Conservation (phyloP, 73 alveolate species). For the Tetrahymena elliotti region DNA sequence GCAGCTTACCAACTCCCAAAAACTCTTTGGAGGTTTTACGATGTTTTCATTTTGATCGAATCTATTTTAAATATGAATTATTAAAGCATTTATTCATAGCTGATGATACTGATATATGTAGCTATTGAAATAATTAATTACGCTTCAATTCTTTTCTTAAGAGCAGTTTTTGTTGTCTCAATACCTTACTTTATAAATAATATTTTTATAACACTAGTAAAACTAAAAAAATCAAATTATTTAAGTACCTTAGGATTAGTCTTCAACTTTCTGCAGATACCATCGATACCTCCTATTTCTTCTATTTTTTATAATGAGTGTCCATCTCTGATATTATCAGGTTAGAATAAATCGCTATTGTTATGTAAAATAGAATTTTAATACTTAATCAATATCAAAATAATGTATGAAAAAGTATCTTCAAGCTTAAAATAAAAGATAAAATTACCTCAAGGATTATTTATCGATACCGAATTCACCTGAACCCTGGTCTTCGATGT, state of each 20-base stretch:
- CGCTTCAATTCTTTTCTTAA: slow-evolving; percentile 10
- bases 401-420: too few relatives aligned
- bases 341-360: slow-evolving; percentile 9
- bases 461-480: background rate
- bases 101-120: background rate
- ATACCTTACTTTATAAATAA: background rate
- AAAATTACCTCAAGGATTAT: background rate
- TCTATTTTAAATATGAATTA: background rate
- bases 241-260: slow-evolving; percentile 48
- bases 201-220: background rate
- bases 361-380: background rate
- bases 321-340: slow-evolving; percentile 40
- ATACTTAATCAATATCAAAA: too few relatives aligned
- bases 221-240: slow-evolving; percentile 4
- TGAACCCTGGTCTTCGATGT: background rate
- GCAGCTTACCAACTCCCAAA: slow-evolving; percentile 10
- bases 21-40: slow-evolving; percentile 25
- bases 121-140: background rate
- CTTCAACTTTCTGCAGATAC: slow-evolving; percentile 45
- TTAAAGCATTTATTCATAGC: background rate
- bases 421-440: background rate
- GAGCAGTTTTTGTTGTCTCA: background rate
- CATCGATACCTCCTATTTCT: slow-evolving; percentile 60
- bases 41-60: slow-evolving; percentile 40
- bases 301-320: slow-evolving; percentile 27